Percentiles rank a stretch among this genome's conserved stretches.
phyloP scores from a whole-genome alignment of 1,284 basidiomycete species.

The Spongispora temasekensis region DNA sequence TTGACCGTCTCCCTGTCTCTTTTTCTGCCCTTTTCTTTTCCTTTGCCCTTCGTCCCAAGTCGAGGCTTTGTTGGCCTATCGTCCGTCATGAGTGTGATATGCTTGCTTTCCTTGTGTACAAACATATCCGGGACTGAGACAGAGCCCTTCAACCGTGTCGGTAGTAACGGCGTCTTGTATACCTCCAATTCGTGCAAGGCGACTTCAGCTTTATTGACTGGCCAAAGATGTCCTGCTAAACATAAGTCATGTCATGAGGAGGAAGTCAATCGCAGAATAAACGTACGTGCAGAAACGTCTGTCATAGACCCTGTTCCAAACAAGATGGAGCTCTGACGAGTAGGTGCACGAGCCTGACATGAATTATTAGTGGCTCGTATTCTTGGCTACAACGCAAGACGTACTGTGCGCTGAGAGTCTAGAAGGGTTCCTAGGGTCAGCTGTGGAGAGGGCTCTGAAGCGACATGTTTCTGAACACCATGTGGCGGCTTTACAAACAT shows the following conservation, averaged over 20 bases:
- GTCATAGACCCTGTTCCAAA: conserved; percentile 43
- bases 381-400: conserved; percentile 23
- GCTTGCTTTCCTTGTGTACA: conserved; percentile 53
- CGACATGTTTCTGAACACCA: conserved; percentile 33
- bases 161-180: conserved; percentile 74
- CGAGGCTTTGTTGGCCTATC: conserved; percentile 41
- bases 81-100: conserved; percentile 61
- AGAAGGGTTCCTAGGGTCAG: conserved; percentile 64
- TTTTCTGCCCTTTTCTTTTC: conserved; percentile 35
- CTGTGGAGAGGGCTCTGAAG: conserved; percentile 34
- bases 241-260: conserved; percentile 9
- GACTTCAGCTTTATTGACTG: conserved; percentile 57
- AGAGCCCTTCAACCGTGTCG: conserved; percentile 60
- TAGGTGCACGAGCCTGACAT: conserved; percentile 46
- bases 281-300: conserved; percentile 34
- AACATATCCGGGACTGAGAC: conserved; percentile 62
- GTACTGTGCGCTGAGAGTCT: conserved; percentile 56
- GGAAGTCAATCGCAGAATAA: conserved; percentile 8
- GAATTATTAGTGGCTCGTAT: conserved; percentile 6
- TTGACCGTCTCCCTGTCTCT: conserved; percentile 39
- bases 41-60: conserved; percentile 34
- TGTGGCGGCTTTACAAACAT: conserved; percentile 67
- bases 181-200: conserved; percentile 69
- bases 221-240: conserved; percentile 35
- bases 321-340: conserved; percentile 51